phyloP scores from a whole-genome alignment of 768 basidiomycete species.

The Amanita rubescens region DNA sequence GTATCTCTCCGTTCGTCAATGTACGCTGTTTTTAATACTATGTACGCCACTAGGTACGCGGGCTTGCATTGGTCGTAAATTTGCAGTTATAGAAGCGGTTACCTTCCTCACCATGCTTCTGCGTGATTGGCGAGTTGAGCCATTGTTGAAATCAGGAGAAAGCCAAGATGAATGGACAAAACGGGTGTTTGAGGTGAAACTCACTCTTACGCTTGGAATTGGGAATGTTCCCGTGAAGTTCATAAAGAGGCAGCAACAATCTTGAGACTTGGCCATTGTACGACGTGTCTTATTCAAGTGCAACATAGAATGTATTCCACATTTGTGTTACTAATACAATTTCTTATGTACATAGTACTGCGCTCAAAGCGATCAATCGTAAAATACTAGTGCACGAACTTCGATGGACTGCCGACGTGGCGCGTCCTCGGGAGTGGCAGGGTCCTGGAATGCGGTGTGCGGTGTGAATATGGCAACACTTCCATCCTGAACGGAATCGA shows the following conservation, averaged over 20 bases:
- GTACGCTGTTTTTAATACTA: not conserved
- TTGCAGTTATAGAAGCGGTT: slow-evolving; percentile 33
- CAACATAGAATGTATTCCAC: too few relatives aligned
- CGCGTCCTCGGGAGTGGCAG: slow-evolving; percentile 34
- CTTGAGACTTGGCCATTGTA: not conserved
- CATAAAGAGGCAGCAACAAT: slow-evolving; percentile 1
- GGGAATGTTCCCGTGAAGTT: slow-evolving; percentile 13
- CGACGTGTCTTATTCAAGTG: too few relatives aligned
- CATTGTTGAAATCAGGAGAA: slow-evolving; percentile 21
- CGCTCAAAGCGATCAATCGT: slow-evolving; percentile 24
- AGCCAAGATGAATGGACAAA: slow-evolving; percentile 19
- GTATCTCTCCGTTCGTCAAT: not conserved
- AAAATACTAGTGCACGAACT: slow-evolving; percentile 45
- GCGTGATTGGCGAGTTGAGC: slow-evolving; percentile 35
- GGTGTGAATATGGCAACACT: slow-evolving; percentile 41
- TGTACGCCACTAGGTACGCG: slow-evolving; percentile 25
- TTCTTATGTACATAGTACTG: not conserved
- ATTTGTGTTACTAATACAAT: too few relatives aligned
- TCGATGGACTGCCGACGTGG: slow-evolving; percentile 45
- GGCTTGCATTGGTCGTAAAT: slow-evolving; percentile 34
- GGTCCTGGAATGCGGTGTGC: slow-evolving; percentile 46
- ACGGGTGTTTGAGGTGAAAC: slow-evolving; percentile 16
- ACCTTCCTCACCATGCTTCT: slow-evolving; percentile 32
- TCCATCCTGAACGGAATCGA: slow-evolving; percentile 32
- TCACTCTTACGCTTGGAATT: slow-evolving; percentile 20